These are phyloP conservation scores for Maudiozyma saulgeensis DNA, from an alignment of 805 yeast species.

Conservation along the genomic window DNA sequence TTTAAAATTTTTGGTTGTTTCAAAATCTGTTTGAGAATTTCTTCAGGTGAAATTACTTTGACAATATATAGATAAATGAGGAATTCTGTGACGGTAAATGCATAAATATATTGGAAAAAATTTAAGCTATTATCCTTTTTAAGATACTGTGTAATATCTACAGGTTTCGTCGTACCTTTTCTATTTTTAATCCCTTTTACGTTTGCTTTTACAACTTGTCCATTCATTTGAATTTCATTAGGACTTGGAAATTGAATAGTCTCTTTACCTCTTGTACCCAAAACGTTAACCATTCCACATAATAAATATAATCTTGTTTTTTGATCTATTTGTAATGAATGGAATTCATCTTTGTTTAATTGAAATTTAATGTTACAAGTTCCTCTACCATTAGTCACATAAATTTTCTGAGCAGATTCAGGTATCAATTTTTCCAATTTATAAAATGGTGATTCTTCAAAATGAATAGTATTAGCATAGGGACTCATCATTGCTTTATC, in stretches of 20 bases:
- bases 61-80: conserved; percentile 52
- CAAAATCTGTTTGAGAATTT: conserved; percentile 33
- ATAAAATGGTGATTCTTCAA: conserved; percentile 50
- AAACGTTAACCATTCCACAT: conserved; percentile 38
- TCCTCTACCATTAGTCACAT: conserved; percentile 36
- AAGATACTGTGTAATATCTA: conserved; percentile 55
- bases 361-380: conserved; percentile 35
- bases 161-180: conserved; percentile 75
- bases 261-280: conserved; percentile 40
- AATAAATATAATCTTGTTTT: conserved; percentile 40
- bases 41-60: conserved; percentile 35
- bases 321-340: conserved; percentile 26
- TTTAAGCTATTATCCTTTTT: conserved; percentile 29
- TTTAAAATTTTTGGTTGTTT: conserved; percentile 44
- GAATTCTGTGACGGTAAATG: conserved; percentile 43
- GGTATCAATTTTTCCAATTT: conserved; percentile 42
- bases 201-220: conserved; percentile 38
- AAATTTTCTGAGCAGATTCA: conserved; percentile 31
- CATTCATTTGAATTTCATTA: conserved; percentile 57
- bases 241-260: conserved; percentile 62
- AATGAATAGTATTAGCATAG: conserved; percentile 18
- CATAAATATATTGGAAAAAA: conserved; percentile 45
- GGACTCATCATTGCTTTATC: not conserved
- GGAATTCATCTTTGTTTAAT: conserved; percentile 35
- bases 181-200: conserved; percentile 68